A percentile compares a stretch with the other conserved stretches of the same genome.
These are phyloP conservation scores for Cynara cardunculus DNA, from an alignment of 129 eudicot species.

Conservation along the genomic window DNA sequence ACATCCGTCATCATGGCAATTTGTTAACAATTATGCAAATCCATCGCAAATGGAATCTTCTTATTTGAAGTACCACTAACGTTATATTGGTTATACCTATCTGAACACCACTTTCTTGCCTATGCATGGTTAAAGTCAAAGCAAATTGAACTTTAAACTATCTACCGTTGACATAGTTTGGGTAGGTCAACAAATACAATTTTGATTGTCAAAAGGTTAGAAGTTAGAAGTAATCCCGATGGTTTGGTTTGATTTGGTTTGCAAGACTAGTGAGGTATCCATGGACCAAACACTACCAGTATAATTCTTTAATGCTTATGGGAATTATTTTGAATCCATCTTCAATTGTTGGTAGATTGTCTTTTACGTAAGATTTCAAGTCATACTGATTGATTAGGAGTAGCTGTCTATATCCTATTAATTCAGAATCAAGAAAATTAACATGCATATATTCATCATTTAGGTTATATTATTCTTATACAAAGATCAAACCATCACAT, in stretches of 20 bases:
- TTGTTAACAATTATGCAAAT: not conserved
- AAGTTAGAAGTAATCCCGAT: not conserved
- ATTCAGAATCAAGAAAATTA: not conserved
- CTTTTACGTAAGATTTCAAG: not conserved
- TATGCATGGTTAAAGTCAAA: conserved; percentile 5
- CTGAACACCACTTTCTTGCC: not conserved
- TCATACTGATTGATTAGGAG: not conserved
- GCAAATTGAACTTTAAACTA: not conserved
- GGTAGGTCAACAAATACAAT: conserved; percentile 16
- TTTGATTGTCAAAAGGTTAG: conserved; percentile 1
- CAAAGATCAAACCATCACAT: not conserved
- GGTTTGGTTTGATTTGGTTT: not conserved
- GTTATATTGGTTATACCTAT: not conserved
- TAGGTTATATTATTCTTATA: not conserved
- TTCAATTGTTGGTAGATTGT: not conserved
- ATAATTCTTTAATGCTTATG: not conserved
- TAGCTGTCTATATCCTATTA: not conserved
- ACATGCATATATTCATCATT: not conserved
- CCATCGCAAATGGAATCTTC: not conserved
- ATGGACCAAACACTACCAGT: not conserved
- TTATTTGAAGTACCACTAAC: not conserved
- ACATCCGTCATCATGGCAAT: not conserved
- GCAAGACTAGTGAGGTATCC: not conserved
- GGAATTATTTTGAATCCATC: not conserved
- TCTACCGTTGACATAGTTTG: not conserved